A percentile compares a stretch with the other conserved stretches of the same genome.
These are phyloP conservation scores for Aegilops speltoides DNA, from an alignment of 176 grass and related monocot species.

Conservation along the genomic window DNA sequence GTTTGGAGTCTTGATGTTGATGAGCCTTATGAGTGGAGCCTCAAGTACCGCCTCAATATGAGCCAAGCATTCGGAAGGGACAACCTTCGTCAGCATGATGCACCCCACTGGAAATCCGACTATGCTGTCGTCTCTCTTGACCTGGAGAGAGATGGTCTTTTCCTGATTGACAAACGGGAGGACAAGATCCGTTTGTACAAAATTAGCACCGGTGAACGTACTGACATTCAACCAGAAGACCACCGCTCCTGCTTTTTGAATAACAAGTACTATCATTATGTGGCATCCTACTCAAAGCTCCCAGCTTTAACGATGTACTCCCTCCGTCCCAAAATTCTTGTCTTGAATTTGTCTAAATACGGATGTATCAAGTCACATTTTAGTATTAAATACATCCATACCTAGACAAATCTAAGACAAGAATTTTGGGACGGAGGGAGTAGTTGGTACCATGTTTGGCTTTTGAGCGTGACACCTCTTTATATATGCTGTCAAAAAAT, in stretches of 20 bases:
- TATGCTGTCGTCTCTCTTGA: slow-evolving; percentile 15
- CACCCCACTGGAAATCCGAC: slow-evolving; percentile 2
- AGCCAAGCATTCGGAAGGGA: slow-evolving; percentile 18
- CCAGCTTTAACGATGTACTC: not conserved
- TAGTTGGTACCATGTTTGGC: not conserved
- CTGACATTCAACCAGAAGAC: slow-evolving; percentile 4
- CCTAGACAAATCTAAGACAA: no score
- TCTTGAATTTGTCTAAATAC: no score
- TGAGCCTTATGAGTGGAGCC: slow-evolving; percentile 1
- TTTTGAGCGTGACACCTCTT: not conserved
- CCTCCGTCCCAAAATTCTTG: no score
- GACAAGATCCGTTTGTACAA: slow-evolving; percentile 21
- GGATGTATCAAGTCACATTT: no score
- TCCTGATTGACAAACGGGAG: not conserved
- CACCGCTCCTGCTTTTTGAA: not conserved
- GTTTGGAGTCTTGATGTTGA: slow-evolving; percentile 14
- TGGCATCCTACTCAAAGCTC: slow-evolving; percentile 32
- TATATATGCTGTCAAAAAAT: not conserved
- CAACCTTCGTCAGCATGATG: not conserved
- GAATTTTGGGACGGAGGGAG: no score
- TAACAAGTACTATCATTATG: not conserved
- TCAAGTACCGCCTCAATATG: slow-evolving; percentile 12
- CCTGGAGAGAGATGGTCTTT: slow-evolving; percentile 11
- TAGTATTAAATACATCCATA: no score
- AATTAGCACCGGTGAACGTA: slow-evolving; percentile 23